Evolutionary conservation across 257 asterid species (phyloP), one percentile per base, ranked within the genome.

Genomic region (Plantago ovata): DNA sequence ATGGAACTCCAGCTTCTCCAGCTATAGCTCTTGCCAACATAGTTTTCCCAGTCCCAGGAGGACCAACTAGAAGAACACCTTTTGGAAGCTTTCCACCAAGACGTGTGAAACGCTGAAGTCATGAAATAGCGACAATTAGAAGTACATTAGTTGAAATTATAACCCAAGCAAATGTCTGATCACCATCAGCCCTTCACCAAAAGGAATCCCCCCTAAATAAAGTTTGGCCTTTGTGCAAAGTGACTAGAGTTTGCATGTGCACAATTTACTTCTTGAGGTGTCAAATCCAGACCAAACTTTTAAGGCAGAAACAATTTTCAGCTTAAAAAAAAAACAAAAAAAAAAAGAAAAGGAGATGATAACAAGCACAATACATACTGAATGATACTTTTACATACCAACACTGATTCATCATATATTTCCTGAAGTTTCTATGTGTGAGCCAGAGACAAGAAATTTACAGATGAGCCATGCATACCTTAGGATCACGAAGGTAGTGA

Each of bases 51-150:
- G 95, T 92, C 28, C 96, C 98, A 49, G 95, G 96, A 15, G 98
- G 97, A 2, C 98, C 98, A 42, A 88, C 95, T 55, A 92, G 89
- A 56, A 92, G 72, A 69, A 92, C 97, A 64, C 95, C 95, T 72
- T 92, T 92, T 28, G 97, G 98, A 49, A 92, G 98, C 84, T 88
- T 92, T 41, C 98, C 98, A 60, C 98, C 98, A 66, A 92, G 94
- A 53, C 96, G 87, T 15, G 97, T 92, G 73, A 92, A 88, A 7
- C 94, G 83, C 96, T 87, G 87, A 19, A 72, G 68, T 53, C 67
- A 72, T 62, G 67, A 48, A 62, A 67, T 40, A 66, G 59, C 39
- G 42, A 66, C 39, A 13, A 63, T 68, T 58, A 78, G 69, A 49
- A 72, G n/a, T n/a, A 32, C 48, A 38, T 42, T 48, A 18, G 36